phyloP scores from a whole-genome alignment of 1,284 basidiomycete species.

The Puccinia hordei region DNA sequence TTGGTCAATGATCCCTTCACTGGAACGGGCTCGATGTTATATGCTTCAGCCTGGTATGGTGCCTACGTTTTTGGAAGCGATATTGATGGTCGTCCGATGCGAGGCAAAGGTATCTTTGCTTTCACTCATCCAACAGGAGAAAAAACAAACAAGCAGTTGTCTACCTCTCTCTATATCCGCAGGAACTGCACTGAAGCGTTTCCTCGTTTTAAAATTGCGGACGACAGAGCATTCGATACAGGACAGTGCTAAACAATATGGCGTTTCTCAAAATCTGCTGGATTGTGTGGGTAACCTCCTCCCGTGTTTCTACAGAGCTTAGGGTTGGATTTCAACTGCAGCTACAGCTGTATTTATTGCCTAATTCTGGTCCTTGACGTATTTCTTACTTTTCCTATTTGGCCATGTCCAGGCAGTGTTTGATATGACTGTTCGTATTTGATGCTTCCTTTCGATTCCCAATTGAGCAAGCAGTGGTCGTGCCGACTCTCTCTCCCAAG shows the following conservation, averaged over 20 bases:
- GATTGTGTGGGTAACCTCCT: slow-evolving; percentile 75
- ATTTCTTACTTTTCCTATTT: neutral
- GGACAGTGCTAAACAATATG: slow-evolving; percentile 82
- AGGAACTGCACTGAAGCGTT: slow-evolving; percentile 28
- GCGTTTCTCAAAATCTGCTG: slow-evolving; percentile 71
- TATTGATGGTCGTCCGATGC: slow-evolving; percentile 95
- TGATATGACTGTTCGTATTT: slow-evolving; percentile 40
- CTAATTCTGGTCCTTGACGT: neutral
- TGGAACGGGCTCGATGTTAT: slow-evolving; percentile 94
- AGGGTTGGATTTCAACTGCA: neutral
- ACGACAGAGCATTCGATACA: slow-evolving; percentile 68
- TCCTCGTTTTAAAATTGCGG: slow-evolving; percentile 34
- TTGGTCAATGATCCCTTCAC: slow-evolving; percentile 94
- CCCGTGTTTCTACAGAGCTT: neutral
- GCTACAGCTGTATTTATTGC: neutral
- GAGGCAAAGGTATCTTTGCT: slow-evolving; percentile 72
- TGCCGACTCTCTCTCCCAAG: neutral
- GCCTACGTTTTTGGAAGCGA: slow-evolving; percentile 87
- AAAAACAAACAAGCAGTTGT: no score
- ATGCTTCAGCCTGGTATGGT: slow-evolving; percentile 78
- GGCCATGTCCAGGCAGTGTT: slow-evolving; percentile 33
- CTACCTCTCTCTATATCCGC: neutral
- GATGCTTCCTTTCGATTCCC: neutral
- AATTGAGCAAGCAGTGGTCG: neutral
- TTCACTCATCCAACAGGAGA: no score